Base-by-base conservation (phyloP, 208 protist species). In the Leishmania amazonensis region DNA sequence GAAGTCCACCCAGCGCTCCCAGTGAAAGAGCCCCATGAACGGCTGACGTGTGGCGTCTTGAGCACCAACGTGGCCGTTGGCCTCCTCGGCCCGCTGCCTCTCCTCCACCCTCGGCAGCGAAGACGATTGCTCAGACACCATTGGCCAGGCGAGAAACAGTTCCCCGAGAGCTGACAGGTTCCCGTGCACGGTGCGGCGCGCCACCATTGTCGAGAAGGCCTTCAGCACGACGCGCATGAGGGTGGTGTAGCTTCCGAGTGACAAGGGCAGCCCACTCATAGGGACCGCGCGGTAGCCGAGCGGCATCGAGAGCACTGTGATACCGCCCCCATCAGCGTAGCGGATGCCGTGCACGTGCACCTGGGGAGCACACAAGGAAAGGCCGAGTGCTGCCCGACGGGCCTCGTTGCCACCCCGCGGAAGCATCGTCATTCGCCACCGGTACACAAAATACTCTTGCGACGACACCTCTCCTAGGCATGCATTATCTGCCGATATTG, bases 1-100 rank as follows among this genome's bases (percentile, higher is more conserved):
- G 77, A 97, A 97, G 85, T 97, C 95, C 28, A 96, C 86, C 62
- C 90, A 84, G 35, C 84, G 85, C 83, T 97, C 93, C 93, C 95
- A 97, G 81, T 97, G 95, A 35, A 96, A 83, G 9, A 90, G 88
- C 49, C 95, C 42, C 35, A 97, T 54, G 28, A 92, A 57, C 13
- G 91, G 87, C 15, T 84, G 42, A 13, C 81, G 75, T 47, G 79
- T 8, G 45, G 75, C 65, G 42, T 24, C 17, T 35, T 40, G 62
- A 58, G 6, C 58, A 49, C 21, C 21, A 11, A 62, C 38, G 74
- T 67, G 21, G 68, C 38, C 47, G 47, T 38, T 49, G 24, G 70
- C 77, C 3, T 35, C n/a, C 21, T 31, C 54, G 24, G 6, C 60
- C 17, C 24, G 40, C 38, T 47, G 64, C 13, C 49, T 60, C 17